Evolutionary conservation across 1,284 basidiomycete species (phyloP).

Genomic region (Golubevia pallescens): DNA sequence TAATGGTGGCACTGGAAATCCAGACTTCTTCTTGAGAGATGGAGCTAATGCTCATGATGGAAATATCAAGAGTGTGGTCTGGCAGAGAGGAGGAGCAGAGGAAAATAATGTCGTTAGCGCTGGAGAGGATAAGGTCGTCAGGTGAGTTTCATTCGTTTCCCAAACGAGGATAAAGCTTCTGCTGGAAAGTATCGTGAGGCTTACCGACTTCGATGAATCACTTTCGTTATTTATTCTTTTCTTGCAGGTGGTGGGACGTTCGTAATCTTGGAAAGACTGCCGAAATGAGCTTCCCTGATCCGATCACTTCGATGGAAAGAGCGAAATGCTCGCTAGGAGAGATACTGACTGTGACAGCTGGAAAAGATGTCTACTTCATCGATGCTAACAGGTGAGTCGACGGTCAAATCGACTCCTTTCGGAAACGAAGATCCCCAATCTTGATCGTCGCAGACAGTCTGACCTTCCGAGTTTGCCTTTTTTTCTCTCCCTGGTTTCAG

Average conservation of each 20-base stretch:
- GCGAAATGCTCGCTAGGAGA: slow-evolving; percentile 78
- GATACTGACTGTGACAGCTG: slow-evolving; percentile 85
- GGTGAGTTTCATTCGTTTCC: slow-evolving; percentile 69
- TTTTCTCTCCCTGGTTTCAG: slow-evolving; percentile 71
- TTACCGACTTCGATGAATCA: neutral
- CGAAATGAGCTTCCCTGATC: slow-evolving; percentile 75
- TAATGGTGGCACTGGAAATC: slow-evolving; percentile 2
- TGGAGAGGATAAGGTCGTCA: slow-evolving; percentile 87
- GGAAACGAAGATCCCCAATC: neutral
- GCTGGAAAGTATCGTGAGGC: too few relatives aligned
- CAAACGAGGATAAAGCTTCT: too few relatives aligned
- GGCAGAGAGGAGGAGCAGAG: slow-evolving; percentile 74
- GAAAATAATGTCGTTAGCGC: slow-evolving; percentile 81
- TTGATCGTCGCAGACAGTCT: slow-evolving; percentile 69
- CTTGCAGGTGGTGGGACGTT: slow-evolving; percentile 90
- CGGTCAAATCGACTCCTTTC: neutral
- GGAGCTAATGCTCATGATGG: slow-evolving; percentile 73
- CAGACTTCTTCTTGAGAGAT: slow-evolving; percentile 15
- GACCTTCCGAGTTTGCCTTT: slow-evolving; percentile 66
- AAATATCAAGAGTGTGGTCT: slow-evolving; percentile 87
- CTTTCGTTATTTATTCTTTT: neutral
- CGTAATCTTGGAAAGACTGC: slow-evolving; percentile 77
- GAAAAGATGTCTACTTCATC: slow-evolving; percentile 85
- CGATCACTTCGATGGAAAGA: slow-evolving; percentile 88
- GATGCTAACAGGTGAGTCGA: slow-evolving; percentile 66